A percentile compares a stretch with the other conserved stretches of the same genome.
Conservation (phyloP, 805 yeast species). For the Ascoidea tarda region DNA sequence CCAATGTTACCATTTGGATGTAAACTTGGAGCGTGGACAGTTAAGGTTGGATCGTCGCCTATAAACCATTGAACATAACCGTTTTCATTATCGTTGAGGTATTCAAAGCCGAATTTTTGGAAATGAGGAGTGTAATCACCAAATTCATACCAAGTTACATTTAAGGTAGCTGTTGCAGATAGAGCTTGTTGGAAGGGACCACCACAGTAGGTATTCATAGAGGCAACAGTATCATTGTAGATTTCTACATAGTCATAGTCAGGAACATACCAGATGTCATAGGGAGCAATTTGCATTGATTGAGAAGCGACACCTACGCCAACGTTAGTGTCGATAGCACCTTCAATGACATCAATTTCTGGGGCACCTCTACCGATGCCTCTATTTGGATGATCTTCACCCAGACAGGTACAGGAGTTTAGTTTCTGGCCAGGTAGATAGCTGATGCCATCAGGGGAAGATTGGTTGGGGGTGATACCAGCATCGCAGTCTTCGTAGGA, state of each 20-base stretch:
- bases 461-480: constrained; percentile 90
- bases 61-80: constrained; percentile 85
- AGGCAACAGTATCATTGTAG: constrained; percentile 50
- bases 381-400: constrained; percentile 74
- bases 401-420: constrained; percentile 64
- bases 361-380: constrained; percentile 93
- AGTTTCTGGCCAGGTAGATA: constrained; percentile 77
- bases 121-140: constrained; percentile 35
- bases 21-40: constrained; percentile 58
- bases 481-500: constrained; percentile 80
- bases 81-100: constrained; percentile 46
- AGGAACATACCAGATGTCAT: constrained; percentile 88
- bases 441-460: constrained; percentile 79
- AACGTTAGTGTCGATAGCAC: constrained; percentile 45
- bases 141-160: constrained; percentile 68
- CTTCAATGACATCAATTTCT: constrained; percentile 88
- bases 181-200: constrained; percentile 93
- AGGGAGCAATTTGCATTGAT: constrained; percentile 89
- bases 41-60: constrained; percentile 66
- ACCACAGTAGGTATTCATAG: constrained; percentile 81
- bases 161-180: constrained; percentile 68
- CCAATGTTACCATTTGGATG: constrained; percentile 87
- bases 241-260: constrained; percentile 72
- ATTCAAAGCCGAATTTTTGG: constrained; percentile 73
- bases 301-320: constrained; percentile 75